These are phyloP conservation scores for Ceratobasidium sp. DNA, from an alignment of 1,284 basidiomycete genomes.

Conservation along the genomic window DNA sequence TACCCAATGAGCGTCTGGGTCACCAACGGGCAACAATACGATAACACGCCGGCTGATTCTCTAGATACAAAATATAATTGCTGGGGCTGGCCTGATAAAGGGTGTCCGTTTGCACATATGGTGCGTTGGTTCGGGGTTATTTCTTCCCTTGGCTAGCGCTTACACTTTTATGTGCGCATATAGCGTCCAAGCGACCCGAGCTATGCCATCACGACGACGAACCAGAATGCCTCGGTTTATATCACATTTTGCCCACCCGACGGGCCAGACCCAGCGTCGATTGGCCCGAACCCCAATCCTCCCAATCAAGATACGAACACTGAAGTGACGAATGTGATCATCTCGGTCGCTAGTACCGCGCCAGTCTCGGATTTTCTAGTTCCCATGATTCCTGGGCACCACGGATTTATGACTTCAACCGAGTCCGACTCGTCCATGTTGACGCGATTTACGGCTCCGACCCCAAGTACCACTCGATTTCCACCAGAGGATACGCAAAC, in stretches of 20 bases:
- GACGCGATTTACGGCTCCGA: too few relatives aligned
- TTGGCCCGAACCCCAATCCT: not conserved
- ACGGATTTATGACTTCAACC: not conserved
- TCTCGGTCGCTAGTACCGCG: not conserved
- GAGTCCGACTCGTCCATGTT: not conserved
- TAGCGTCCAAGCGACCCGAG: not conserved
- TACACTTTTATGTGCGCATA: not conserved
- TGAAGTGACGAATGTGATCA: not conserved
- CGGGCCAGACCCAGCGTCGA: not conserved
- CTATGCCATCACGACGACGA: not conserved
- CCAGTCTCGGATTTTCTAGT: not conserved
- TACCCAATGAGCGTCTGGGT: conserved; percentile 25
- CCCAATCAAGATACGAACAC: not conserved
- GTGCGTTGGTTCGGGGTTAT: not conserved
- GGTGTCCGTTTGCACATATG: not conserved
- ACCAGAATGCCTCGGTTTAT: not conserved
- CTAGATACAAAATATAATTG: not conserved
- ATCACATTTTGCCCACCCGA: conserved; percentile 24
- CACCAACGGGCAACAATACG: not conserved
- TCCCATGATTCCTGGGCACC: not conserved
- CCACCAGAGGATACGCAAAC: too few relatives aligned
- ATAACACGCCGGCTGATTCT: not conserved
- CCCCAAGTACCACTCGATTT: too few relatives aligned
- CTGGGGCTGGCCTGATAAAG: conserved; percentile 7
- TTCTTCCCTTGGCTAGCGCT: not conserved